Percentiles rank a stretch among this genome's conserved stretches.
phyloP scores from a whole-genome alignment of 31 red algal species.

The Odonthalia washingtoniensis region DNA sequence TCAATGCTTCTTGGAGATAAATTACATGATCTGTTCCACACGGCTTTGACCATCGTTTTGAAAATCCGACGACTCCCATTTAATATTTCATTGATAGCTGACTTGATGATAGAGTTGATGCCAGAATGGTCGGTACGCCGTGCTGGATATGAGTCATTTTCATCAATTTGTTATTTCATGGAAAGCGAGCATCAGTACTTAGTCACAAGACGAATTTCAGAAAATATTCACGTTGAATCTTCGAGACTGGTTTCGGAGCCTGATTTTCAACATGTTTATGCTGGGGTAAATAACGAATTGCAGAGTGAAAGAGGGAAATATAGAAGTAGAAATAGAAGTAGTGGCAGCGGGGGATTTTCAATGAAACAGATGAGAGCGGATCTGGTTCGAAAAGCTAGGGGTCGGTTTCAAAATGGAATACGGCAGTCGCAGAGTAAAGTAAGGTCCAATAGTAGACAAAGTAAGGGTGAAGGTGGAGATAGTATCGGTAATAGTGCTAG shows the following conservation, averaged over 20 bases:
- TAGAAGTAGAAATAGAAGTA: neutral
- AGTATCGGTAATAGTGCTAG: too few relatives aligned
- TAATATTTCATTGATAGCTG: conserved; percentile 53
- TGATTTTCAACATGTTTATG: neutral
- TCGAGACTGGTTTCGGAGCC: neutral
- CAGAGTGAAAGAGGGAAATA: neutral
- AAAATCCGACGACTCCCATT: conserved; percentile 30
- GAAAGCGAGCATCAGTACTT: neutral
- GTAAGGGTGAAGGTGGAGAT: too few relatives aligned
- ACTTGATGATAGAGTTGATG: conserved; percentile 41
- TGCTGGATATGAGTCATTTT: conserved; percentile 31
- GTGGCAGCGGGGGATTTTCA: too few relatives aligned
- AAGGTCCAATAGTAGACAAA: too few relatives aligned
- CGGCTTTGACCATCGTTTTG: conserved; percentile 29
- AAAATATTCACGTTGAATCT: neutral
- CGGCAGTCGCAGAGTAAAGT: too few relatives aligned
- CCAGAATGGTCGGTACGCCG: conserved; percentile 31
- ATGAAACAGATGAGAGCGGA: too few relatives aligned
- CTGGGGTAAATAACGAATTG: neutral
- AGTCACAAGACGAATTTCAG: neutral
- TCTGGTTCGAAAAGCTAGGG: too few relatives aligned
- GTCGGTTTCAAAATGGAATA: too few relatives aligned
- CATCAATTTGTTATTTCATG: conserved; percentile 7
- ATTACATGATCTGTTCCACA: conserved; percentile 18
- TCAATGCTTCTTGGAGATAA: too few relatives aligned